phyloP scores from a whole-genome alignment of 1,284 basidiomycete species.

The Ganoderma boninense region DNA sequence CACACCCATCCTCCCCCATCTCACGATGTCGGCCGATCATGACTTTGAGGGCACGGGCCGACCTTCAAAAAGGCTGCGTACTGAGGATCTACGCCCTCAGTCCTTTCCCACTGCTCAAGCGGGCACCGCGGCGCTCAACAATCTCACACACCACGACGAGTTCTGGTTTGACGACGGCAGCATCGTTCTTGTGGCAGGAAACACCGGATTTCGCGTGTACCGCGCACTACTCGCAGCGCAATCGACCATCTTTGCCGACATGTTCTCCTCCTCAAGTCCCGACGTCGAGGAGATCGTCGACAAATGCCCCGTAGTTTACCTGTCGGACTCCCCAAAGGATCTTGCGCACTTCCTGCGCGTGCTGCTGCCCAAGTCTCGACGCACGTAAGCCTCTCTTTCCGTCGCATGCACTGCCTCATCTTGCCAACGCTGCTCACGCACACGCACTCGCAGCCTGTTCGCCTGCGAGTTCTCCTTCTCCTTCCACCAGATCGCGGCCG shows the following conservation, averaged over 20 bases:
- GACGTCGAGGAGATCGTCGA: slow-evolving; percentile 13
- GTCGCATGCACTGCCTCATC: no score
- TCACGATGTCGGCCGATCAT: no score
- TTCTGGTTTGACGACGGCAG: slow-evolving; percentile 9
- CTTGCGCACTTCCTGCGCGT: slow-evolving; percentile 15
- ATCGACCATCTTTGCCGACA: slow-evolving; percentile 27
- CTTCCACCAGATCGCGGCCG: neutral
- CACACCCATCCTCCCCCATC: no score
- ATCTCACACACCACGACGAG: neutral
- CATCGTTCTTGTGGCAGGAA: neutral
- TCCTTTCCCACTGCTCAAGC: no score
- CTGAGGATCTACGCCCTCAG: no score
- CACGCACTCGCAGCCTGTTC: neutral
- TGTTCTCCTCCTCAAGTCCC: slow-evolving; percentile 29
- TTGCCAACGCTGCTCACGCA: no score
- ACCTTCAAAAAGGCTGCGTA: no score
- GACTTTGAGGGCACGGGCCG: no score
- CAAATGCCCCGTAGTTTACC: slow-evolving; percentile 24
- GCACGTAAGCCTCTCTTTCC: neutral
- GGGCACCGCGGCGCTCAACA: no score
- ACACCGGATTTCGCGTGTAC: slow-evolving; percentile 26
- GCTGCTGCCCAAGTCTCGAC: neutral
- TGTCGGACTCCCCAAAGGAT: slow-evolving; percentile 22
- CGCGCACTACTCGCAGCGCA: slow-evolving; percentile 24
- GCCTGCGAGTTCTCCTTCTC: neutral